Conservation (phyloP, 768 basidiomycete species). For the Leccinum boreale region DNA sequence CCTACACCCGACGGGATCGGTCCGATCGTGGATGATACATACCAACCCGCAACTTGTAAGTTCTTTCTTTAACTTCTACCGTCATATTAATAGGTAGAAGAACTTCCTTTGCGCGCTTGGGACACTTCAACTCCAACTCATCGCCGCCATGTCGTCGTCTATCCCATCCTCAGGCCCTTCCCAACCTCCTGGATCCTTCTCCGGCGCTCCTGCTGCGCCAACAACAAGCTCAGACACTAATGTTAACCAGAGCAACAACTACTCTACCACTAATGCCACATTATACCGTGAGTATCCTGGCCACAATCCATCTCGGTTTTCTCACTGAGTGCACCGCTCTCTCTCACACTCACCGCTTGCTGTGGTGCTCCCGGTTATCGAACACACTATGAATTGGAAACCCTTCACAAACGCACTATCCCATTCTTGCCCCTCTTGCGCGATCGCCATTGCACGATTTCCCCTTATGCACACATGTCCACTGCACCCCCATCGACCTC, state of each 20-base stretch:
- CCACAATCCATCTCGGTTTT: constrained; percentile 6
- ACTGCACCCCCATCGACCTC: constrained; percentile 1
- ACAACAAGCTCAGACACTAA: neutral
- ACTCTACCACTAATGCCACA: constrained; percentile 20
- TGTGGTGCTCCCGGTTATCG: neutral
- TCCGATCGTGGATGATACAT: neutral
- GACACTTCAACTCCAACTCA: neutral
- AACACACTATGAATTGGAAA: neutral
- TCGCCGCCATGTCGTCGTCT: constrained; percentile 11
- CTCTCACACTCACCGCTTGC: constrained; percentile 8
- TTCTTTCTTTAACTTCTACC: neutral
- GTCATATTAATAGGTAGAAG: constrained; percentile 18
- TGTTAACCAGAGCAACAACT: neutral
- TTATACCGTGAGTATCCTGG: constrained; percentile 26
- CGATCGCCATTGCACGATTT: constrained; percentile 5
- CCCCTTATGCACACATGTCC: neutral
- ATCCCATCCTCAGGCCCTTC: neutral
- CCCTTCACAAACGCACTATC: neutral
- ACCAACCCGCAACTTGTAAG: neutral
- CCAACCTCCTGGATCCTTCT: neutral
- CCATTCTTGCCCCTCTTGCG: neutral
- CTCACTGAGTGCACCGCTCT: constrained; percentile 13
- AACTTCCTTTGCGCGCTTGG: neutral
- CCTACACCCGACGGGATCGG: neutral
- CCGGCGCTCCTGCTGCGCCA: neutral